Conservation (phyloP, 2,329 filamentous ascomycete species). For the Camillea tinctor region DNA sequence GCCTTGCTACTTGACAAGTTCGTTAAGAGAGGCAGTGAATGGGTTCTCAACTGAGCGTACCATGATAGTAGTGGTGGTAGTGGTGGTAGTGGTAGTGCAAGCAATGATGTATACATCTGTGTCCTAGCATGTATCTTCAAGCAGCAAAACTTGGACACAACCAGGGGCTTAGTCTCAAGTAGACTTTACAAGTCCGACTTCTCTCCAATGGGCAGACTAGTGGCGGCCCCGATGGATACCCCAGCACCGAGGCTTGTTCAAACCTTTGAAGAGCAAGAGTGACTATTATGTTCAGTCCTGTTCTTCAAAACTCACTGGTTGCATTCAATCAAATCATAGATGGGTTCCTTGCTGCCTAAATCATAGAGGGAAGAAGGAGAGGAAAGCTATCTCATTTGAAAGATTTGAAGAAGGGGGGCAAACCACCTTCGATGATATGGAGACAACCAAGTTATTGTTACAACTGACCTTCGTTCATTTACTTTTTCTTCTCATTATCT, state of each 20-base stretch:
- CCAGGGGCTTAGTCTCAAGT: no score
- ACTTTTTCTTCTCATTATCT: background rate
- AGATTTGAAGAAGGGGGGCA: background rate
- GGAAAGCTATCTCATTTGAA: background rate
- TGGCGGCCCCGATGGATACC: background rate
- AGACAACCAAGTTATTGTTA: background rate
- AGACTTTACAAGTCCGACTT: background rate
- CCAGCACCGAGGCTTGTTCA: background rate
- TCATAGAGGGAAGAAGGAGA: background rate
- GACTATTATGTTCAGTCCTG: background rate
- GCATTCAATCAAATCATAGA: background rate
- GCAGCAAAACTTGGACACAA: no score
- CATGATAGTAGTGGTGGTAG: background rate
- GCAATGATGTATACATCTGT: no score
- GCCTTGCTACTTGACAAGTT: slow-evolving; percentile 90
- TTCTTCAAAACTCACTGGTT: background rate
- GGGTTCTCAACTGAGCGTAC: slow-evolving; percentile 55
- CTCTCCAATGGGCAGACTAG: background rate
- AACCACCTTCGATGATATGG: background rate
- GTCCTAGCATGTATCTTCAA: no score
- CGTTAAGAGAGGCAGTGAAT: slow-evolving; percentile 93
- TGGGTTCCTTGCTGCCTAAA: background rate
- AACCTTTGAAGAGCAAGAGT: background rate
- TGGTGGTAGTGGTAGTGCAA: no score
- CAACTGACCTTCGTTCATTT: background rate